Percentiles rank a stretch among this genome's conserved stretches.
Conservation (phyloP, 2,329 filamentous ascomycete genomes). For the Penicillium sp. region DNA sequence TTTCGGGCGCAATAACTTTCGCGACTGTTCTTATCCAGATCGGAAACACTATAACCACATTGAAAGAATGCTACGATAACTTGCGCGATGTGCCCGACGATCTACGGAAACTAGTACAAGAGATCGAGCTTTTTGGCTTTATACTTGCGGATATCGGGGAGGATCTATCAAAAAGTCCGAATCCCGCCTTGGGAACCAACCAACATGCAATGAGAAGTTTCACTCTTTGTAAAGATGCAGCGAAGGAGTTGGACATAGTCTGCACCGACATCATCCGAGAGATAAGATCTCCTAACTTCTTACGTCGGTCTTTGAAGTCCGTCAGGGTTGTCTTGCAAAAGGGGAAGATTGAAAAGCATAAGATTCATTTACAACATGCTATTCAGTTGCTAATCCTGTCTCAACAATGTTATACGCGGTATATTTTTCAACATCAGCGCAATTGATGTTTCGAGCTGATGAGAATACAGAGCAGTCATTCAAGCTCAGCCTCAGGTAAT, state of each 20-base stretch:
- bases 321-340: too few species aligned
- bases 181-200: neutral
- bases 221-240: neutral
- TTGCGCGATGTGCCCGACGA: constrained; percentile 3
- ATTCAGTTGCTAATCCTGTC: too few species aligned
- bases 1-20: constrained; percentile 1
- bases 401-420: too few species aligned
- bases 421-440: too few species aligned
- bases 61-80: constrained; percentile 4
- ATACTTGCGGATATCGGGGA: neutral
- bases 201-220: neutral
- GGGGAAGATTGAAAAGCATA: too few species aligned
- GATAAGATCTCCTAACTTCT: neutral
- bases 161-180: neutral
- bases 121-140: neutral
- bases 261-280: too few species aligned
- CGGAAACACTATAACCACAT: neutral
- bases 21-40: constrained; percentile 3
- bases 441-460: too few species aligned
- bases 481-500: too few species aligned
- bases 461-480: too few species aligned
- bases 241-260: neutral
- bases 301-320: too few species aligned
- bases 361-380: too few species aligned
- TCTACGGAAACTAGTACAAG: neutral